Conservation (phyloP, 2,329 filamentous ascomycete genomes). For the Aspergillus quadrilineatus region DNA sequence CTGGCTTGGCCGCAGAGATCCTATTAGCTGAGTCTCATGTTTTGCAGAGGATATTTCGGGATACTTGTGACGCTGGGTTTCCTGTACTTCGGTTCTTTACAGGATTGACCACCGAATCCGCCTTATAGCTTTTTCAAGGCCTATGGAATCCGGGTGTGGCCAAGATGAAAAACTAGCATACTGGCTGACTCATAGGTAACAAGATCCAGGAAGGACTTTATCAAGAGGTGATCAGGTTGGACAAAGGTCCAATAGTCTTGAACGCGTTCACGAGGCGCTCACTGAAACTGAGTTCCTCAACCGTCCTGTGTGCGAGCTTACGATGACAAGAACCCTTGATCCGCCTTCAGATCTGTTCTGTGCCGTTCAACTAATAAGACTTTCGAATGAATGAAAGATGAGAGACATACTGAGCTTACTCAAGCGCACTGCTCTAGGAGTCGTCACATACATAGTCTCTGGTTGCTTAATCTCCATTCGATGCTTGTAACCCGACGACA, state of each 20-base stretch:
- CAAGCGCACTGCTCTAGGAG: slow-evolving; percentile 16
- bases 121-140: slow-evolving; percentile 32
- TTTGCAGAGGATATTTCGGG: slow-evolving; percentile 36
- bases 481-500: slow-evolving; percentile 33
- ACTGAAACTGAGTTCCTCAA: slow-evolving; percentile 24
- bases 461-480: slow-evolving; percentile 24
- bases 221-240: background rate
- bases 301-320: slow-evolving; percentile 22
- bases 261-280: slow-evolving; percentile 23
- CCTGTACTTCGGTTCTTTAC: slow-evolving; percentile 25
- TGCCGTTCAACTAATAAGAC: slow-evolving; percentile 32
- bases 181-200: slow-evolving; percentile 33
- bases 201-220: slow-evolving; percentile 29
- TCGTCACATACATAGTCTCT: slow-evolving; percentile 36
- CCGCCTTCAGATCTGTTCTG: slow-evolving; percentile 27
- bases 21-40: slow-evolving; percentile 30
- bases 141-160: slow-evolving; percentile 28
- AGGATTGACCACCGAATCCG: slow-evolving; percentile 37
- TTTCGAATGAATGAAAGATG: background rate
- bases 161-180: slow-evolving; percentile 27
- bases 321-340: background rate
- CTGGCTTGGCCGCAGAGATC: slow-evolving; percentile 24
- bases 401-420: background rate
- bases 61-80: slow-evolving; percentile 32
- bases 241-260: slow-evolving; percentile 24